Evolutionary conservation across 768 basidiomycete species (phyloP), one percentile per base, ranked within the genome.

Genomic region (Collybia sp.): DNA sequence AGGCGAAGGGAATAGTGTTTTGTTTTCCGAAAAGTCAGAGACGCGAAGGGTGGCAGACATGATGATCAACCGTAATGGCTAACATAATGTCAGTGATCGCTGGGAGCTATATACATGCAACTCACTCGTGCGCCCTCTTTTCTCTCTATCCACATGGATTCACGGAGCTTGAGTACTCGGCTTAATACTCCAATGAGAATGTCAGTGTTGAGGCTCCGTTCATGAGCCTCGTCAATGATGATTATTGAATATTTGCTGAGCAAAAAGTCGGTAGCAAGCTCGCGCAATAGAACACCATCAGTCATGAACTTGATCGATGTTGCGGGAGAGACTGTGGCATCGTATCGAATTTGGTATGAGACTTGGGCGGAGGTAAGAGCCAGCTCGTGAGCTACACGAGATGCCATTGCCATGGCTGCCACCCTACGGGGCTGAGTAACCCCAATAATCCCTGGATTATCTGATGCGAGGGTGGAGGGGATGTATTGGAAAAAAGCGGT

Each of bases 271-370:
- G 80, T 80, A 0, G 92, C 86, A 16, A 98, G 72, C 64, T 99
- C 96, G 45, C 96, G 84, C 12, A 99, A 71, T 30, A 99, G 70
- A 19, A 99, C 93, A 69, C 96, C 96, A 57, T 99, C 96, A 5
- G 96, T 99, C 94, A 98, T 97, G 72, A 98, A 99, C 64, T 98
- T 97, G 72, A 99, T 93, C 6, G 84, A 84, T 1, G 96, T 99
- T 16, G 80, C 75, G 1, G 91, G 75, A 3, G 93, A 93, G 0
- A 93, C 85, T 1, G 93, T 97, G 1, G 92, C 88, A 54, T 97
- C 95, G 60, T 98, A 99, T 50, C 96, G 88, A 50, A 99, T 97
- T 63, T 97, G 94, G 64, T 98, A 94, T 0, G 96, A 95, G 5
- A 98, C 91, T 18, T 79, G 74, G 1, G 85, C 84, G 1, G 85